Evolutionary conservation across 345 rosid genomes (phyloP), one percentile per base, ranked within the genome.

Genomic region (Lepidium aucheri): DNA sequence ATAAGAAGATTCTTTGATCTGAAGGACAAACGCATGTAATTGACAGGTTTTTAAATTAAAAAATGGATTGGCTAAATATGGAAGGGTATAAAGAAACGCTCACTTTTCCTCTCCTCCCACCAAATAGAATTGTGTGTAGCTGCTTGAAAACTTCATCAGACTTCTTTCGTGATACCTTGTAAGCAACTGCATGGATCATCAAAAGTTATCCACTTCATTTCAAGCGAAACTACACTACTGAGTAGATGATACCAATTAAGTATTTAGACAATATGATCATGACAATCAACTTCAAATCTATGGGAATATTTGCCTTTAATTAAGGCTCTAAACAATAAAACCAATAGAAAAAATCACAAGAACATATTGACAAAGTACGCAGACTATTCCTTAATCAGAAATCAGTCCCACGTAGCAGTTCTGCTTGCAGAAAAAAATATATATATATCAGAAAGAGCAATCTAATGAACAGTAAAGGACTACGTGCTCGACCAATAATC

Each of bases 31-130:
- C 64, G 52, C 43, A 15, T 14, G n/a, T 10, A 57, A 52, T 12
- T 6, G 36, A 20, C 22, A 18, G 14, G 26, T 2, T 43, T 16
- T 26, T 7, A 30, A 20, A 20, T n/a, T n/a, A 20, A 33, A 66
- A 35, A 73, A 33, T 35, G 35, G 41, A 56, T 12, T 15, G 50
- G 52, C 53, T 16, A 4, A 13, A 53, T 53, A n/a, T 39, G 57
- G 26, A 57, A 60, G 9, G 26, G 47, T 40, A 52, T 53, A 60
- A 70, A 49, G 26, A 22, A 55, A 65, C 50, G 14, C 67, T 74
- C 74, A 92, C 98, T 85, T 88, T 93, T 35, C 87, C 97, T 75
- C 97, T 88, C 80, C 86, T 85, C 61, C 76, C 76, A 80, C 34
- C n/a, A 78, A 75, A 93, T 6, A 90, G 85, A 75, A 90, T 77